Evolutionary conservation across 192 early-diverging fungal species (phyloP), one percentile per base, ranked within the genome.

Genomic region (Backusella morwellensis): DNA sequence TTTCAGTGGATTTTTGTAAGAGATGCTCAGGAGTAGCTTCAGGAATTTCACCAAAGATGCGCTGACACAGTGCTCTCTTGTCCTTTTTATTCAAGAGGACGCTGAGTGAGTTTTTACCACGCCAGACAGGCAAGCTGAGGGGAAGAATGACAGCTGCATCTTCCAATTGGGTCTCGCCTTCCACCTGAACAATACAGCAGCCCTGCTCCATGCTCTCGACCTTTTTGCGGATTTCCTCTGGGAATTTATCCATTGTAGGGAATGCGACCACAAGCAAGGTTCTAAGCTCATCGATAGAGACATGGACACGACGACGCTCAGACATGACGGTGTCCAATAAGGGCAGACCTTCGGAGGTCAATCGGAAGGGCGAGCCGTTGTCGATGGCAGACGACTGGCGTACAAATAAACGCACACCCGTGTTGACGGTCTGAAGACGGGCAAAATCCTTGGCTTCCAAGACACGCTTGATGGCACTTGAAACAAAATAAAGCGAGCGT

Each of bases 321-420:
- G 80, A 73, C 75, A 91, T 68, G 68, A 85, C 84, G 34, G 87
- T 84, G 54, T 82, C 78, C 38, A 95, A 78, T 84, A 91, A 85
- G 8, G 89, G 79, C 66, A 92, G 80, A 59, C 92, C 92, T 77
- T 95, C 93, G 41, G 85, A 81, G 41, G 90, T 85, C 38, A 93
- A 84, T 35, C 93, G 85, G 87, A 90, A 93, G n/a, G 86, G 74
- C 74, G 90, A 94, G 19, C 77, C 76, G 26, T 68, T 79, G 41
- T 86, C 85, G 6, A 83, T 80, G 47, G 85, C 84, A 23, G 90
- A 85, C 54, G 87, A 87, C 86, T 93, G 91, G 75, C 94, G 91
- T 42, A 91, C 89, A 80, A 99, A 98, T 17, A 93, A 85, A 59
- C 89, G 87, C 70, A 99, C 94, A 34, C 98, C 98, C 0, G 97